Base-by-base conservation (phyloP, 768 basidiomycete species). In the Russula sp. region DNA sequence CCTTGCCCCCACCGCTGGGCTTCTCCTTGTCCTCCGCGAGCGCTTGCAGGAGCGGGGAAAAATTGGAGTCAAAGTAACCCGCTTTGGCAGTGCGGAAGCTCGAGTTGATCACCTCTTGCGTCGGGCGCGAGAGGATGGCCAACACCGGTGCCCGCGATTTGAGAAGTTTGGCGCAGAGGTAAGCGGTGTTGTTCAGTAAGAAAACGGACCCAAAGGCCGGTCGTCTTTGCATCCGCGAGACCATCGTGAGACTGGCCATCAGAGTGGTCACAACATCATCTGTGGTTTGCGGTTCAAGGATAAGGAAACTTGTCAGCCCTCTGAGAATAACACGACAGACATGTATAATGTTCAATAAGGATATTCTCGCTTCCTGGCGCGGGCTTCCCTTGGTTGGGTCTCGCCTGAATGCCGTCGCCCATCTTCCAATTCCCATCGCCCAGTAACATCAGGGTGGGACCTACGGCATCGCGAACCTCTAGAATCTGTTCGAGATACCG, bases 391-490 rank as follows among this genome's bases (percentile, higher is more conserved):
- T 56, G 51, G 7, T 72, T 64, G 2, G 69, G 70, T 66, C 82
- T 83, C 7, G 87, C 83, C 66, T 80, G 78, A 22, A 88, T 78
- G 6, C 89, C 90, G 63, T 90, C 89, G 5, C 91, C 91, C 90
- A 93, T 93, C 73, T 83, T 89, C 91, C 91, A 93, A 66, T 93
- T 93, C 10, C 91, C 91, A 62, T 93, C 90, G 0, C 91, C 91
- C 0, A 93, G 79, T 2, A 84, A 81, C 43, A 83, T 70, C 41
- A 93, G 74, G 0, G 85, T 84, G 1, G 87, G 76, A 1, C 80
- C 81, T 10, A 85, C 88, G 1, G 87, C 88, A 18, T 75, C 78
- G 58, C 83, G 79, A 3, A 92, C 87, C 53, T 85, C 81, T 0
- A 88, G 87, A 3, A 93, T 74, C 56, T 80, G 77, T 58, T 87